Percentiles rank a stretch among this genome's conserved stretches.
phyloP scores from a whole-genome alignment of 305 asterid genomes.

The Salvia sclarea region DNA sequence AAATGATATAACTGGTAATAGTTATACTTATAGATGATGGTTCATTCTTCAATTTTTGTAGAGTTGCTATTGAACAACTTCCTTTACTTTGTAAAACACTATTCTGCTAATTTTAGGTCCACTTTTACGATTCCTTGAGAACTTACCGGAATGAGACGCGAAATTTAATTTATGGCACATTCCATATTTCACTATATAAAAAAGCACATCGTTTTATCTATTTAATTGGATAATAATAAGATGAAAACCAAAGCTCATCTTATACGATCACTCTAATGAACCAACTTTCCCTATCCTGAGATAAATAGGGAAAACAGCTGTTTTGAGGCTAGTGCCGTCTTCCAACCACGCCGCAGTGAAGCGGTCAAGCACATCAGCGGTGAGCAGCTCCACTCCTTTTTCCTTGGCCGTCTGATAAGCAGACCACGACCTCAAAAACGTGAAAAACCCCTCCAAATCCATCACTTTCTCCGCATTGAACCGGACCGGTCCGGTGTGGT shows the following conservation, averaged over 20 bases:
- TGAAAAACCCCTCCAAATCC: conserved; percentile 52
- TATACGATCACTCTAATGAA: not conserved
- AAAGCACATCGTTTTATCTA: too few relatives aligned
- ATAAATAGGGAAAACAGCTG: conserved; percentile 51
- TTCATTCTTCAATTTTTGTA: too few relatives aligned
- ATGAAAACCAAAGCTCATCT: too few relatives aligned
- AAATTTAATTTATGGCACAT: too few relatives aligned
- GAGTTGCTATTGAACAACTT: too few relatives aligned
- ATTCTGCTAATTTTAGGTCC: too few relatives aligned
- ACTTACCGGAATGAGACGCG: not conserved
- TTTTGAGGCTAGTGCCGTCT: conserved; percentile 45
- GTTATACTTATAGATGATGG: too few relatives aligned
- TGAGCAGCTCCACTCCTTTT: conserved; percentile 62
- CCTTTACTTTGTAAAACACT: too few relatives aligned
- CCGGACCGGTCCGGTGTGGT: conserved; percentile 53
- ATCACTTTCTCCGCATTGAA: conserved; percentile 49
- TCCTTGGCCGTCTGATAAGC: conserved; percentile 58
- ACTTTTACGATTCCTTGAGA: too few relatives aligned
- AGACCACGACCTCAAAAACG: conserved; percentile 65
- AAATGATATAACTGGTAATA: too few relatives aligned
- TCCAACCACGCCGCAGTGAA: conserved; percentile 57
- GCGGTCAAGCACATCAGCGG: conserved; percentile 41
- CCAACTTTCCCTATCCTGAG: conserved; percentile 75
- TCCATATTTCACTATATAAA: too few relatives aligned
- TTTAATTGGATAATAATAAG: too few relatives aligned